Percentiles rank a stretch among this genome's conserved stretches.
Evolutionary conservation across 148 eudicot genomes (phyloP).

Genomic region (Arctostaphylos glauca): DNA sequence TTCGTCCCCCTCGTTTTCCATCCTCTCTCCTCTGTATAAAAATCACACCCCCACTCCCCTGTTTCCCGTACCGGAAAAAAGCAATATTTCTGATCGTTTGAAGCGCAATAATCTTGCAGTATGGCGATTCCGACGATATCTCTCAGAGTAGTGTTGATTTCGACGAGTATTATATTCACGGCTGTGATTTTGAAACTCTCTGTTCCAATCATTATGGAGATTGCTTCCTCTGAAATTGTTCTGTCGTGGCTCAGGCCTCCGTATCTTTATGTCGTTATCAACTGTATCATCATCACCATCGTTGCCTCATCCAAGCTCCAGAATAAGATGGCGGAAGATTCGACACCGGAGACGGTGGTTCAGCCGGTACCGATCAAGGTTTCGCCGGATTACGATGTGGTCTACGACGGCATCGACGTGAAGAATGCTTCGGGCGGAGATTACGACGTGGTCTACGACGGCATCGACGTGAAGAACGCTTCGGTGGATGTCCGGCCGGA

Average conservation of each 20-base stretch:
- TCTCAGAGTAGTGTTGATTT: conserved; percentile 40
- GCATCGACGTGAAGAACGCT: neutral
- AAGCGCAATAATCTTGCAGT: neutral
- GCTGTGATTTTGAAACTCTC: conserved; percentile 47
- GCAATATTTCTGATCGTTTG: neutral
- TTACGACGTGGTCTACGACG: conserved; percentile 20
- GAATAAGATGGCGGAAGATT: conserved; percentile 17
- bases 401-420: conserved; percentile 13
- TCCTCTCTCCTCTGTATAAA: neutral
- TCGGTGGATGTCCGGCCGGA: conserved; percentile 19
- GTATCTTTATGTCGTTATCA: conserved; percentile 65
- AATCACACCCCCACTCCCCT: neutral
- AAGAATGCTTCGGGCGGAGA: conserved; percentile 14
- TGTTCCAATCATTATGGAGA: conserved; percentile 30
- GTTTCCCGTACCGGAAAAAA: neutral
- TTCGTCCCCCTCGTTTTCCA: neutral
- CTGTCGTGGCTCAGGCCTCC: conserved; percentile 65
- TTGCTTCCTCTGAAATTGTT: conserved; percentile 31
- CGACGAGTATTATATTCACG: conserved; percentile 37
- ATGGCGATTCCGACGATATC: conserved; percentile 26
- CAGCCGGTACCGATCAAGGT: conserved; percentile 14
- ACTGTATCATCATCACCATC: conserved; percentile 72
- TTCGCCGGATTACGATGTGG: conserved; percentile 7
- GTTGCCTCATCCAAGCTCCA: conserved; percentile 71
- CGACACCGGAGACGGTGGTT: conserved; percentile 11